Evolutionary conservation across 2,329 filamentous ascomycete genomes (phyloP).

Genomic region (Aureobasidium sp.): DNA sequence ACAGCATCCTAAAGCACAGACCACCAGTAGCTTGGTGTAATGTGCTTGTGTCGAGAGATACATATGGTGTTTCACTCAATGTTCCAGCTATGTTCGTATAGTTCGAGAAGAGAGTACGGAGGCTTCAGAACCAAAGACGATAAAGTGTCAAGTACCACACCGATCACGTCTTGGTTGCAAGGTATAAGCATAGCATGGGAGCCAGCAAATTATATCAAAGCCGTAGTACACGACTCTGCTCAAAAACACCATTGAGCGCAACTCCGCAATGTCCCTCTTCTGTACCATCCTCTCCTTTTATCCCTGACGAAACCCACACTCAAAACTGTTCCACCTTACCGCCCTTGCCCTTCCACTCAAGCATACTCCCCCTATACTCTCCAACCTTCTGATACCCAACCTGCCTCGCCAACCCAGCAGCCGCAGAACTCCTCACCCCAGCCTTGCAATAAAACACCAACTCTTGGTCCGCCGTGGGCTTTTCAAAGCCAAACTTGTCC

Average conservation of each 20-base stretch:
- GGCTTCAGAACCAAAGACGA: too few relatives aligned
- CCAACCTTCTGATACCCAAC: constrained; percentile 67
- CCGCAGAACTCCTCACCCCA: constrained; percentile 72
- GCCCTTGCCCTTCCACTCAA: constrained; percentile 73
- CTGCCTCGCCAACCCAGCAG: constrained; percentile 67
- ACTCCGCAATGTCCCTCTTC: too few relatives aligned
- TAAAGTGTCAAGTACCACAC: too few relatives aligned
- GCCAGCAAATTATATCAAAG: too few relatives aligned
- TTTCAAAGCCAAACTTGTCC: constrained; percentile 70
- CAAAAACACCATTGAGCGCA: too few relatives aligned
- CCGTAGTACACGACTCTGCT: too few relatives aligned
- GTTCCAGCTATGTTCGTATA: background rate
- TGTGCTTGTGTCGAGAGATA: background rate
- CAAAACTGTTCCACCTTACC: constrained; percentile 41
- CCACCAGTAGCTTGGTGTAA: background rate
- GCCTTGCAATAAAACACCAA: constrained; percentile 91
- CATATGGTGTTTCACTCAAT: background rate
- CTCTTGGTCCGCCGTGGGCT: constrained; percentile 50
- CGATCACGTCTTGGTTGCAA: too few relatives aligned
- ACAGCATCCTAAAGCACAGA: background rate
- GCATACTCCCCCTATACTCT: constrained; percentile 69
- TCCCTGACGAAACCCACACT: background rate
- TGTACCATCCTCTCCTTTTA: background rate
- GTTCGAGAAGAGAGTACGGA: too few relatives aligned
- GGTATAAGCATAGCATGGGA: too few relatives aligned